Evolutionary conservation across 306 rosid genomes (phyloP), one percentile per base, ranked within the genome.

Genomic region (Sesbania bispinosa): DNA sequence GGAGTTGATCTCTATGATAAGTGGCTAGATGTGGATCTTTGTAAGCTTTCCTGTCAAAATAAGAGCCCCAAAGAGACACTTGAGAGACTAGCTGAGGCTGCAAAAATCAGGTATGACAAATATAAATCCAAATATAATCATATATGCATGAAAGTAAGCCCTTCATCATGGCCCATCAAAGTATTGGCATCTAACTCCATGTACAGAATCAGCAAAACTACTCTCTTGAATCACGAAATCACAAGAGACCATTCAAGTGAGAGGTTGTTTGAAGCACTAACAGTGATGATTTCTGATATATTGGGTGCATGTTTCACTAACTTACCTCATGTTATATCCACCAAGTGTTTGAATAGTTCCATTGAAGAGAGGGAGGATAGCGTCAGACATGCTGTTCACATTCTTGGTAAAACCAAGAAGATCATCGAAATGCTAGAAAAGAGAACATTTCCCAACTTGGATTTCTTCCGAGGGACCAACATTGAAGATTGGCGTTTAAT

Each of bases 1-100:
- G 87, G 89, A 52, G 84, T 85, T 21, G 94, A 93, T 74, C 84
- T 93, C 36, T 86, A 90, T 58, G 76, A 73, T 43, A 84, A 69
- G 82, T 90, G 98, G 98, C 67, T 82, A 1, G 90, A 80, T 66
- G 75, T 88, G 52, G 94, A 90, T 73, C 93, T 93, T 60, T 54
- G 1, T 52, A 77, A 85, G 71, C 75, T 88, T 21, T 87, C 92
- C 27, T 71, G 73, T 73, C 76, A 83, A 54, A 77, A 62, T 41
- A 77, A 77, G 59, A 58, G 48, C 66, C 78, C 87, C 19, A 83
- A 54, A 36, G 89, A 84, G 75, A 54, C 87, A 64, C 83, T 93
- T 16, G 76, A 84, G 71, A 75, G 30, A 51, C 79, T 90, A 46
- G 73, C 84, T 32, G 84, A 82, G 38, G 60, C 79, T 71, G 93